Percentiles rank a stretch among this genome's conserved stretches.
These are phyloP conservation scores for Cryptococcus floricola DNA, from an alignment of 1,284 basidiomycete genomes.

Conservation along the genomic window DNA sequence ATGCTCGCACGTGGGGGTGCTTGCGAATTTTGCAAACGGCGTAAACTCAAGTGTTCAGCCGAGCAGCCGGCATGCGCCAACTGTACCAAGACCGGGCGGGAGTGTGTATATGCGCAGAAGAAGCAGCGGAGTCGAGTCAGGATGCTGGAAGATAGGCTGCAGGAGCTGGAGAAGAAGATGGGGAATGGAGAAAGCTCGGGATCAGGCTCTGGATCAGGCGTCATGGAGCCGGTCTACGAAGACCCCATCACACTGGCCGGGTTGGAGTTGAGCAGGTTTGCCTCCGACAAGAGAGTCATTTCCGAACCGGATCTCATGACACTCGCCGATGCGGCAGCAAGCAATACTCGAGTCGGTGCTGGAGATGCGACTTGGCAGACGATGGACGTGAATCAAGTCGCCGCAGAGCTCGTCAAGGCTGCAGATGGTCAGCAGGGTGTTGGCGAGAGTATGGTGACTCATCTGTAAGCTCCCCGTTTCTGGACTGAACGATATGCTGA, in stretches of 20 bases:
- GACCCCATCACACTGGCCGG: not conserved
- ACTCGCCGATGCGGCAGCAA: conserved; percentile 45
- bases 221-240: not conserved
- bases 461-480: conserved; percentile 29
- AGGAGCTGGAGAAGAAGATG: conserved; percentile 37
- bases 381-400: conserved; percentile 27
- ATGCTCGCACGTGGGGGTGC: conserved; percentile 47
- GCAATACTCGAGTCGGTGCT: conserved; percentile 15
- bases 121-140: conserved; percentile 42
- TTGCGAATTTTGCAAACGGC: conserved; percentile 49
- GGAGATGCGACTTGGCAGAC: conserved; percentile 27
- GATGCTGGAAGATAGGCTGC: conserved; percentile 43
- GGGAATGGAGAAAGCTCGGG: not conserved
- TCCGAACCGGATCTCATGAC: conserved; percentile 47
- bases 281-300: conserved; percentile 3
- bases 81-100: conserved; percentile 34
- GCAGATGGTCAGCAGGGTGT: conserved; percentile 30
- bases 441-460: conserved; percentile 39
- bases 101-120: conserved; percentile 47
- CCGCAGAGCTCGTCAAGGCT: conserved; percentile 27
- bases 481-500: not conserved
- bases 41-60: conserved; percentile 47
- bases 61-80: conserved; percentile 40
- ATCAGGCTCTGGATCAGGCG: not conserved
- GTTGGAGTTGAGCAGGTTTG: not conserved